Evolutionary conservation across 164 flowering plant genomes (phyloP).

Genomic region (Macadamia tetraphylla): DNA sequence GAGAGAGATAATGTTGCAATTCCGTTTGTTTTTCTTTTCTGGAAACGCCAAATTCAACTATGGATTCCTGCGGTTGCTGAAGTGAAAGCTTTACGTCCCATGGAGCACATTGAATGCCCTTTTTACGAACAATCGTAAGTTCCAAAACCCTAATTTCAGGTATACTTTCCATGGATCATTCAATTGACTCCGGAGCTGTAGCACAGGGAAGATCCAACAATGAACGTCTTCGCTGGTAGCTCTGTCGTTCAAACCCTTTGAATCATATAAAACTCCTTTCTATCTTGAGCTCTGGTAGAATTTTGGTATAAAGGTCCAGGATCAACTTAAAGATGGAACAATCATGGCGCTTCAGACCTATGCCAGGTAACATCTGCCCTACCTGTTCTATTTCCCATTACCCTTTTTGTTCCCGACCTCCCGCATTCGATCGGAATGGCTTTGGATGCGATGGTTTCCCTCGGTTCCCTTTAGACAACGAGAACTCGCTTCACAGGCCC

Average conservation of each 20-base stretch:
- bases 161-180: too few species aligned
- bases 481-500: constrained; percentile 21
- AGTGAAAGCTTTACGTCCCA: too few species aligned
- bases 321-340: constrained; percentile 30
- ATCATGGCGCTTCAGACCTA: constrained; percentile 49
- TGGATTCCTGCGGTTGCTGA: too few species aligned
- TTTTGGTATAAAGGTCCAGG: background rate
- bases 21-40: too few species aligned
- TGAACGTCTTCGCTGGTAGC: too few species aligned
- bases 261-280: background rate
- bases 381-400: constrained; percentile 55
- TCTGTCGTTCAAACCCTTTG: background rate
- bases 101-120: too few species aligned
- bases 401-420: constrained; percentile 64
- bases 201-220: too few species aligned
- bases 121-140: too few species aligned
- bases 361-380: constrained; percentile 50
- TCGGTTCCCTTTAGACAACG: constrained; percentile 15
- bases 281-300: background rate
- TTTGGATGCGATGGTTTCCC: constrained; percentile 1
- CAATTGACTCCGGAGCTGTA: too few species aligned
- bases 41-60: too few species aligned
- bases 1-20: too few species aligned
- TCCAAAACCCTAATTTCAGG: too few species aligned
- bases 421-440: constrained; percentile 20